Conservation (phyloP, 441 rosid species). For the Bruguiera hainesii region DNA sequence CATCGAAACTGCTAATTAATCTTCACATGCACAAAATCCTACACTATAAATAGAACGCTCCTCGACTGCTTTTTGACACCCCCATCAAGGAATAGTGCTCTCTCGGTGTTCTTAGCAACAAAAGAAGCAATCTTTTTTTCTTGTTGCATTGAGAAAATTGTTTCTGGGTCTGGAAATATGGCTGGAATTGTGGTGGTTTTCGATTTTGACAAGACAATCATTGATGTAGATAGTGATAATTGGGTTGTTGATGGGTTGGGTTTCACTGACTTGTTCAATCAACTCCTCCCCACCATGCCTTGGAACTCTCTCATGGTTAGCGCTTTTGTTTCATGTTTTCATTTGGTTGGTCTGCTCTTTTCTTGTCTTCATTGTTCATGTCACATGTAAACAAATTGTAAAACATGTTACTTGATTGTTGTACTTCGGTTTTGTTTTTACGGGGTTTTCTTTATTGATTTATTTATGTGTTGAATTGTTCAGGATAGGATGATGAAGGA, state of each 20-base stretch:
- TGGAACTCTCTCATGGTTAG: conserved; percentile 74
- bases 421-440: background rate
- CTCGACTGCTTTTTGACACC: background rate
- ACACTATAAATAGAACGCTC: background rate
- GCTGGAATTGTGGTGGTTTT: conserved; percentile 48
- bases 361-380: background rate
- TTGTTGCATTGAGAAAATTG: background rate
- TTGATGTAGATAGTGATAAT: conserved; percentile 72
- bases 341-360: background rate
- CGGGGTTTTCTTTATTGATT: background rate
- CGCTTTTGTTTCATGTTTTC: background rate
- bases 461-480: background rate
- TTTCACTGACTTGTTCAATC: conserved; percentile 52
- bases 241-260: conserved; percentile 71
- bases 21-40: too few relatives aligned
- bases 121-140: background rate
- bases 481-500: conserved; percentile 61
- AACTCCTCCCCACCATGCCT: conserved; percentile 76
- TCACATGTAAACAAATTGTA: background rate
- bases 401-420: background rate
- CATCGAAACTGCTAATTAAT: background rate
- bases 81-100: too few relatives aligned
- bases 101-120: background rate
- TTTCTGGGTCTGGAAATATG: conserved; percentile 15
- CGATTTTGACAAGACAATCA: conserved; percentile 74